Base-by-base conservation (phyloP, 202 grass and related monocot genomes). In the Sporobolus alterniflorus region DNA sequence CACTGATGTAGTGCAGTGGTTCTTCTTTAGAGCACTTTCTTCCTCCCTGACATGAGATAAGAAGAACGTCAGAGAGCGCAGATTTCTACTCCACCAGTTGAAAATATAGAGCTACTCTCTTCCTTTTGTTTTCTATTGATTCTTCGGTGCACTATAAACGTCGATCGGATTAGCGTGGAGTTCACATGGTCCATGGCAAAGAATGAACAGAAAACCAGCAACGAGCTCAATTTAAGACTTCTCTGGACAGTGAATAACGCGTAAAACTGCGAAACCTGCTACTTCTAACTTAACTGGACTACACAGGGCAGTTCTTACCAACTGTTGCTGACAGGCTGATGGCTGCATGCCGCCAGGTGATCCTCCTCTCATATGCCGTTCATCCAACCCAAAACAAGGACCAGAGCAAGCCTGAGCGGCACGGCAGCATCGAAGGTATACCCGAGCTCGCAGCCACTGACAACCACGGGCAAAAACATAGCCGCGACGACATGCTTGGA, bases 301-400 rank as follows among this genome's bases (percentile, higher is more conserved):
- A 28, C 22, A 69, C 12, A 2, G 66, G 46, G 16, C 40, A 26
- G 66, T 26, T 28, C 40, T 82, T 82, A 82, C 81, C 70, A 20
- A 26, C 20, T 40, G 12, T 24, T 21, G 33, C 12, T 0, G 25
- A 25, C 11, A 15, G 33, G 43, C 66, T 4, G 81, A 83, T 12
- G 33, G 60, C 33, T 83, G 80, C 46, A 31, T 43, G 31, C 70
- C 70, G 29, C n/a, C 33, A 21, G 68, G 68, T 20, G 42, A 16
- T 13, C 80, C 59, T n/a, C 80, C 80, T 4, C 24, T 74, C 31
- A n/a, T n/a, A 65, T 11, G 57, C 46, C 44, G 24, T 73, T 41
- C 69, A 83, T 83, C 80, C 71, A 75, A 16, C 33, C 47, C 3
- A 67, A 24, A n/a, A n/a, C n/a, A n/a, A n/a, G n/a, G 25, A 24